phyloP scores from a whole-genome alignment of 2,329 filamentous ascomycete genomes.

The Dothistroma septosporum region DNA sequence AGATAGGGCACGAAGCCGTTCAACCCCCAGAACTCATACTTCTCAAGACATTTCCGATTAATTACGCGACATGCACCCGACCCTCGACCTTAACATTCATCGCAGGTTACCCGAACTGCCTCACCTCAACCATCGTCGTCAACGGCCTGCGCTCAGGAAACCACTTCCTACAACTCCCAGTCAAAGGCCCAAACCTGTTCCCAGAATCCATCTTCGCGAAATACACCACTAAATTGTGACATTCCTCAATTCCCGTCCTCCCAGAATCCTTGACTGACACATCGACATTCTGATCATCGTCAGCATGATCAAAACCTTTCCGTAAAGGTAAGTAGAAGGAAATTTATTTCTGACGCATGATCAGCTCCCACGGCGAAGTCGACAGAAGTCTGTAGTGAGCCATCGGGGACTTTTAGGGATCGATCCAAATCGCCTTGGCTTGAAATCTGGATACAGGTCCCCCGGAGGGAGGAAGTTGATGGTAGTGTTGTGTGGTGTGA shows the following conservation, averaged over 20 bases:
- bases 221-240: neutral
- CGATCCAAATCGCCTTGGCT: neutral
- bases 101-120: neutral
- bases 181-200: neutral
- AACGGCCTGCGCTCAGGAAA: neutral
- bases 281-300: neutral
- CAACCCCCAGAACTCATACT: neutral
- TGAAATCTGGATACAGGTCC: neutral
- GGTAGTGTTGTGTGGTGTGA: neutral
- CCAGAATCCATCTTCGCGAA: neutral
- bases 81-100: neutral
- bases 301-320: neutral
- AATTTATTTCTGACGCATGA: too few relatives aligned
- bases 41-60: too few relatives aligned
- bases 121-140: neutral
- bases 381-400: too few relatives aligned
- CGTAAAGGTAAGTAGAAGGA: too few relatives aligned
- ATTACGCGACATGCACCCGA: neutral
- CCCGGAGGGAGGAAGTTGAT: neutral
- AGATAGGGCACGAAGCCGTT: neutral
- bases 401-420: too few relatives aligned
- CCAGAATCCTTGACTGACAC: neutral
- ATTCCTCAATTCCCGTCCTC: neutral
- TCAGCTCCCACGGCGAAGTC: too few relatives aligned
- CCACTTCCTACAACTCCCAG: neutral